Conservation (phyloP, 2,329 filamentous ascomycete species). For the Fusarium begoniae region DNA sequence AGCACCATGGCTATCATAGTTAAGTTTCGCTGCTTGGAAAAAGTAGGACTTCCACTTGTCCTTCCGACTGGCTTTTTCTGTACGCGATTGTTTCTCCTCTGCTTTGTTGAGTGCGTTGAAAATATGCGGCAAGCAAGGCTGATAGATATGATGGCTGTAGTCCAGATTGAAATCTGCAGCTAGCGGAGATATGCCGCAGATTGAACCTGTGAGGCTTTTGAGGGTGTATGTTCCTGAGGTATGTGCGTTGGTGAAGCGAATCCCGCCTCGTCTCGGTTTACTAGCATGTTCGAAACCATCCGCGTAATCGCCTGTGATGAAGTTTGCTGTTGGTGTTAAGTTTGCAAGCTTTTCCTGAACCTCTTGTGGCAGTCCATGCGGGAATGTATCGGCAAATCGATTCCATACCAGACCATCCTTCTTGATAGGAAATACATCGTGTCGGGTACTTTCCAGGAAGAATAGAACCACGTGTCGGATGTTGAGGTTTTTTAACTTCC, state of each 20-base stretch:
- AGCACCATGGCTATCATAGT: slow-evolving; percentile 46
- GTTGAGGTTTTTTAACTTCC: slow-evolving; percentile 41
- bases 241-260: slow-evolving; percentile 51
- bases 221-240: slow-evolving; percentile 55
- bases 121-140: slow-evolving; percentile 54
- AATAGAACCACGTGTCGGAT: slow-evolving; percentile 55
- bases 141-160: slow-evolving; percentile 52
- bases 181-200: slow-evolving; percentile 53
- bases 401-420: slow-evolving; percentile 50
- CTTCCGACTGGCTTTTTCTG: background rate
- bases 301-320: slow-evolving; percentile 48
- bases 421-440: slow-evolving; percentile 56
- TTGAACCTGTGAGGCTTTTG: slow-evolving; percentile 52
- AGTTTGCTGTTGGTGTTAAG: slow-evolving; percentile 46
- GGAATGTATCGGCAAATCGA: slow-evolving; percentile 43
- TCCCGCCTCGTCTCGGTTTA: slow-evolving; percentile 46
- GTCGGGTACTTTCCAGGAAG: slow-evolving; percentile 56
- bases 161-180: slow-evolving; percentile 54
- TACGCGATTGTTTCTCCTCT: background rate
- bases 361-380: slow-evolving; percentile 44
- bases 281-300: slow-evolving; percentile 43
- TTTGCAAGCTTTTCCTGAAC: slow-evolving; percentile 39
- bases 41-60: slow-evolving; percentile 43
- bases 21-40: slow-evolving; percentile 35
- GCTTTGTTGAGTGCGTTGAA: slow-evolving; percentile 46